Conservation (phyloP, 768 basidiomycete genomes). For the Amanita rubescens region DNA sequence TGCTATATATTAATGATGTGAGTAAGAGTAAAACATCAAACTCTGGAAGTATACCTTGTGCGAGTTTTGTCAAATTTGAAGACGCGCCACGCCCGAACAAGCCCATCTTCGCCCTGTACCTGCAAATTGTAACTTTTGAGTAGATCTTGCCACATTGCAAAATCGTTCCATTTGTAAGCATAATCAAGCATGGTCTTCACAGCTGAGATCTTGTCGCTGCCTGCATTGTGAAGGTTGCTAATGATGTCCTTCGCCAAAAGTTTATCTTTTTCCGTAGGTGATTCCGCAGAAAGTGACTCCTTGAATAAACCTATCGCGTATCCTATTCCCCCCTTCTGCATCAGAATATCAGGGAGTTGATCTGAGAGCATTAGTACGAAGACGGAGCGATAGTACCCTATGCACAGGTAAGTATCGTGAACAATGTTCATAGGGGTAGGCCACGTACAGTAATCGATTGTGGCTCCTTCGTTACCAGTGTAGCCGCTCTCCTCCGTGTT, state of each 20-base stretch:
- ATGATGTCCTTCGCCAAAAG: slow-evolving; percentile 12
- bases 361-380: slow-evolving; percentile 21
- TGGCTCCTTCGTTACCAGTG: slow-evolving; percentile 13
- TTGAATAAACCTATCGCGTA: too few species aligned
- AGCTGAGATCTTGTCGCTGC: slow-evolving; percentile 11
- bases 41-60: neutral
- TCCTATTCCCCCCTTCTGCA: neutral
- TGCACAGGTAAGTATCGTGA: slow-evolving; percentile 10
- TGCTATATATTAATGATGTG: neutral
- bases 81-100: neutral
- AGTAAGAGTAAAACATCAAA: neutral
- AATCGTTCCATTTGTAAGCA: slow-evolving; percentile 22
- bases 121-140: slow-evolving; percentile 11
- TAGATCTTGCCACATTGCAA: slow-evolving; percentile 20
- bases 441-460: slow-evolving; percentile 24
- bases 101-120: slow-evolving; percentile 3
- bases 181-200: slow-evolving; percentile 11
- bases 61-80: slow-evolving; percentile 15
- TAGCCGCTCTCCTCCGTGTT: too few species aligned
- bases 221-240: neutral
- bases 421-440: neutral
- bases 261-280: neutral
- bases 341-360: slow-evolving; percentile 1
- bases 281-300: neutral
- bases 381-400: slow-evolving; percentile 23